These are phyloP conservation scores for Mortierella sp. DNA, from an alignment of 371 early-diverging fungal genomes.

Conservation along the genomic window DNA sequence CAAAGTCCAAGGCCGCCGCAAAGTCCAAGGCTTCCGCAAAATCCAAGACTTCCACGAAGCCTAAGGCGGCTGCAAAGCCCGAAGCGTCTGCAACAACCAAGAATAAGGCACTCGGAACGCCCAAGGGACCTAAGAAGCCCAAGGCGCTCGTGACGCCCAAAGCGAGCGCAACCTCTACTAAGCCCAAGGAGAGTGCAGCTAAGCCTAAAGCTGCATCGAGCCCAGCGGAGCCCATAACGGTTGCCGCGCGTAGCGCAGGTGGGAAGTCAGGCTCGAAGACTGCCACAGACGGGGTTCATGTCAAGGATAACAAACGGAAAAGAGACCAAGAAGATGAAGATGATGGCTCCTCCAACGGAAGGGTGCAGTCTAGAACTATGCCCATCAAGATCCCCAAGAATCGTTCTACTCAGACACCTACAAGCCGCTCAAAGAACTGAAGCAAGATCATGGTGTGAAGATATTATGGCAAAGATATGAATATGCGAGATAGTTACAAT, in stretches of 20 bases:
- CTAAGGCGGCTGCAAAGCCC: too few species aligned
- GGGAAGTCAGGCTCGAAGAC: background rate
- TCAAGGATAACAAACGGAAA: background rate
- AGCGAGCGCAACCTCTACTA: too few species aligned
- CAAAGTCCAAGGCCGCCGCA: background rate
- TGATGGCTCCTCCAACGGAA: background rate
- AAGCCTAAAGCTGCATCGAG: background rate
- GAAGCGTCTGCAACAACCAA: background rate
- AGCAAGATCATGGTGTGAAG: too few species aligned
- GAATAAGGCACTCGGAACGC: background rate
- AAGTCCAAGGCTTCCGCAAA: background rate
- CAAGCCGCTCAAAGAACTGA: background rate
- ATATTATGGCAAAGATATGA: too few species aligned
- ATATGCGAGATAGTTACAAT: too few species aligned
- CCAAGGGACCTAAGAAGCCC: too few species aligned
- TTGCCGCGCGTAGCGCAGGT: background rate
- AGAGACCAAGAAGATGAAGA: background rate
- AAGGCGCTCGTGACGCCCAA: too few species aligned
- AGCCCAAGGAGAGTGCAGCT: background rate
- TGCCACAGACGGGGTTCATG: background rate
- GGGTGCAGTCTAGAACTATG: background rate
- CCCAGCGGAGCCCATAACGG: background rate
- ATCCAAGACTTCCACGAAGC: background rate
- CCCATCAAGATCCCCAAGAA: background rate
- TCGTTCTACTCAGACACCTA: background rate